Evolutionary conservation across 306 rosid species (phyloP), one percentile per base, ranked within the genome.

Genomic region (Heteromeles arbutifolia): DNA sequence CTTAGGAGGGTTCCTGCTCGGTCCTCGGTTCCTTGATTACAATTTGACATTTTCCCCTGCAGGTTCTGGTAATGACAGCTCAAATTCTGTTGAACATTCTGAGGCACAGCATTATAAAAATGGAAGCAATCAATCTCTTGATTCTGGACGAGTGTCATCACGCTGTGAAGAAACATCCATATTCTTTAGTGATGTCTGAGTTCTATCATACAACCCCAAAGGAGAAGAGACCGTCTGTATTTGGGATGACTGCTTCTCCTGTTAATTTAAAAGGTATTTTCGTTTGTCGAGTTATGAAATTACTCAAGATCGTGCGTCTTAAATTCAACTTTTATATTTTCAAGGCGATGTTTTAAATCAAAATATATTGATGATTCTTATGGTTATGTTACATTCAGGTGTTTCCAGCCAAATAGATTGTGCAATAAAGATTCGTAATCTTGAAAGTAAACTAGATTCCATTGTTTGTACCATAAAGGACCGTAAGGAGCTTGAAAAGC

Each of bases 161-260:
- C 70, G 99, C 99, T 54, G 97, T 92, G 85, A 95, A 95, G 86
- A 95, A 95, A 81, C 99, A 95, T 80, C 99, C 99, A 19, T 95
- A 95, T 87, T 95, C 97, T 8, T 82, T 95, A 77, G 97, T 95
- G 82, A 95, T 95, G 99, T 95, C 99, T 3, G 99, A 95, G 88
- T 95, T 95, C 88, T 95, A 95, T 88, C 99, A 95, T 86, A 92
- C 91, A 65, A 90, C 97, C 26, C 80, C 93, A 34, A 95, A 88
- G 85, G 91, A 92, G 79, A 92, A 85, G 86, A 90, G 99, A 66
- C 99, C 99, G 37, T 73, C 91, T 77, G 88, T 95, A 57, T 95
- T 95, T 85, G 99, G 99, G 84, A 95, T 95, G 99, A 95, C 99
- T 67, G 99, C 99, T 77, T 95, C 97, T 77, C 99, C 99, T 62